These are phyloP conservation scores for Populus simonii DNA, from an alignment of 345 rosid genomes.

Conservation along the genomic window DNA sequence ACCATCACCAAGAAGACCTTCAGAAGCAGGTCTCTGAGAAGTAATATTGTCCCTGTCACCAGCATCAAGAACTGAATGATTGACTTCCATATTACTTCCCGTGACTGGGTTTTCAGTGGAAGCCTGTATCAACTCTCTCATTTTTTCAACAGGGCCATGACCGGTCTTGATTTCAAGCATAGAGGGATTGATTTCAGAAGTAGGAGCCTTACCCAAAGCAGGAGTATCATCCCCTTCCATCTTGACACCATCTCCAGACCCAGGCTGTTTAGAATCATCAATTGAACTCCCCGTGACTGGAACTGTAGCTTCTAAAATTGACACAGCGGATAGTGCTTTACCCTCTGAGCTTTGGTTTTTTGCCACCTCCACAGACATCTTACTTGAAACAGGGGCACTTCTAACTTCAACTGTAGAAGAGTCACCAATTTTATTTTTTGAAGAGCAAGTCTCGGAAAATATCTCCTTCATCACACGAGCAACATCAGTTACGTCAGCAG, in stretches of 20 bases:
- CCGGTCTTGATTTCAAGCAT: constrained; percentile 23
- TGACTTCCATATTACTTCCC: neutral
- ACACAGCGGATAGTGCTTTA: neutral
- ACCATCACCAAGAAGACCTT: constrained; percentile 17
- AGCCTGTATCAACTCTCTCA: constrained; percentile 15
- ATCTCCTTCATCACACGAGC: constrained; percentile 66
- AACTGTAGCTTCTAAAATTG: constrained; percentile 24
- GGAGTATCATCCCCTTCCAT: constrained; percentile 10
- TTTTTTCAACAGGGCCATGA: constrained; percentile 18
- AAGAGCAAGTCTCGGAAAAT: constrained; percentile 51
- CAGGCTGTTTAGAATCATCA: constrained; percentile 18
- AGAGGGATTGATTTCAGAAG: constrained; percentile 16
- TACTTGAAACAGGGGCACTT: constrained; percentile 30
- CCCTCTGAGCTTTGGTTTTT: constrained; percentile 29
- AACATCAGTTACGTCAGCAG: constrained; percentile 49
- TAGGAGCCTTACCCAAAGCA: constrained; percentile 19
- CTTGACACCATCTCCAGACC: constrained; percentile 9
- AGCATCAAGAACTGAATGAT: constrained; percentile 4
- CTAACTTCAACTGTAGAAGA: constrained; percentile 30
- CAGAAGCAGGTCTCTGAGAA: constrained; percentile 4
- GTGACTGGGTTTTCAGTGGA: neutral
- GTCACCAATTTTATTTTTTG: constrained; percentile 46
- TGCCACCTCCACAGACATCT: constrained; percentile 23
- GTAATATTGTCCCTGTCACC: constrained; percentile 8
- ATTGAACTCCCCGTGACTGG: constrained; percentile 19